These are phyloP conservation scores for Pleurotus ostreatus DNA, from an alignment of 768 basidiomycete genomes.

Conservation along the genomic window DNA sequence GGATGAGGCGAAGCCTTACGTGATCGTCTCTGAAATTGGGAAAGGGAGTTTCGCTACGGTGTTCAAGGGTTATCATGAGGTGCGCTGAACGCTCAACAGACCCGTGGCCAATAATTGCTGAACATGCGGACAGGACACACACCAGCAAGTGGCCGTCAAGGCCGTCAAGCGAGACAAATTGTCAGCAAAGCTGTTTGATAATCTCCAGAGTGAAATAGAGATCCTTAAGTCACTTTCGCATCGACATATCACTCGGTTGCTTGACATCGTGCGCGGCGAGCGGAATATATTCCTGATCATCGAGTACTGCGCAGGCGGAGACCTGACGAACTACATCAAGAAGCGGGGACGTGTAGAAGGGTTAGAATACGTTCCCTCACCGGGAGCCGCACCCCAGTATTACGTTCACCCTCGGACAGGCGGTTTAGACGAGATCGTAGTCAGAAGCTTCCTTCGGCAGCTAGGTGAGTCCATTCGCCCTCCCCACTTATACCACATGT, in stretches of 20 bases:
- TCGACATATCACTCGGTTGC: constrained; percentile 86
- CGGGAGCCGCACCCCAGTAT: constrained; percentile 70
- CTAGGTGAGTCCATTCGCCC: constrained; percentile 51
- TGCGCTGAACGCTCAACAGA: constrained; percentile 27
- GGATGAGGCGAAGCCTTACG: constrained; percentile 72
- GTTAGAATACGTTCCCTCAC: constrained; percentile 73
- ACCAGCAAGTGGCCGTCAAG: constrained; percentile 87
- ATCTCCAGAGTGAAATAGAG: constrained; percentile 96
- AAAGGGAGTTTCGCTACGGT: constrained; percentile 97
- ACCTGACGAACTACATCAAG: constrained; percentile 96
- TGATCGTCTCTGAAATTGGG: constrained; percentile 73
- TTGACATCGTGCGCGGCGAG: constrained; percentile 85
- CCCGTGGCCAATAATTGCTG: background rate
- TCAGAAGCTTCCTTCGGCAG: constrained; percentile 89
- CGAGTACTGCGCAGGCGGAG: constrained; percentile 95
- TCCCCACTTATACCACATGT: constrained; percentile 1
- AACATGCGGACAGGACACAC: constrained; percentile 54
- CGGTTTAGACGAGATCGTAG: constrained; percentile 85
- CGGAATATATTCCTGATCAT: constrained; percentile 91
- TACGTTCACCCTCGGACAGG: constrained; percentile 91
- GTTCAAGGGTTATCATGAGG: constrained; percentile 90
- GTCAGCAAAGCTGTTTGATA: constrained; percentile 90
- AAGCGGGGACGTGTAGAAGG: constrained; percentile 92
- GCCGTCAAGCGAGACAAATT: constrained; percentile 86
- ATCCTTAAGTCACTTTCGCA: constrained; percentile 94